Base-by-base conservation (phyloP, 1,284 basidiomycete genomes). In the Naganishia sp. region DNA sequence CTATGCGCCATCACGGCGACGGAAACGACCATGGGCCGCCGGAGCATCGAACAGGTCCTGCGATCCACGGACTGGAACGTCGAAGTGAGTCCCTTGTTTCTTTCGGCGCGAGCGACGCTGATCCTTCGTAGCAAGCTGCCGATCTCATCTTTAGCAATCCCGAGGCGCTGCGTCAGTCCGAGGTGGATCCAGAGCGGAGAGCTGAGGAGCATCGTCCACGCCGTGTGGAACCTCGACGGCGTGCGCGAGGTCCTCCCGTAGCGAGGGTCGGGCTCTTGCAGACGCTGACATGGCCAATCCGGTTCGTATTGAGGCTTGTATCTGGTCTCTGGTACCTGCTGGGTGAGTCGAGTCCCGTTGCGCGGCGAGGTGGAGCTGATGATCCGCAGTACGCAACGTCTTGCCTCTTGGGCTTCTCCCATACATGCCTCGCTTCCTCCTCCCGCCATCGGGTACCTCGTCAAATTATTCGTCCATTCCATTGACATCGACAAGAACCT, bases 1-100 rank as follows among this genome's bases (percentile, higher is more conserved):
- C 68, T 81, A 16, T 73, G 73, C 60, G 75, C 78, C 18, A 75
- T 81, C 59, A 80, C 78, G 5, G 76, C 76, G 7, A 77, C 78
- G 1, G 69, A 68, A 1, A 74, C 73, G 9, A 64, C 70, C 7
- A 72, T 72, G 1, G 71, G 75, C 2, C 67, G 74, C 6, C 70
- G 74, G 21, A 65, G 79, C 18, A 78, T 79, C 63, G 75, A 79
- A 60, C 70, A 75, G 16, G 52, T 81, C 25, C 66, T 81, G 2
- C 63, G 74, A 0, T 77, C 80, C 63, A 75, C 75, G 53, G 75
- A 74, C 7, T 81, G 75, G 75, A 73, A 81, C 67, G 74, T 81
- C 7, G 75, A 80, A 72, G 79, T 79, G 21, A 42, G 25, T 18
- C 43, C 48, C 50, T 45, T 49, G 23, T 36, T 31, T 7, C 49